Evolutionary conservation across 257 asterid species (phyloP), one percentile per base, ranked within the genome.

Genomic region (Nicotiana sylvestris): DNA sequence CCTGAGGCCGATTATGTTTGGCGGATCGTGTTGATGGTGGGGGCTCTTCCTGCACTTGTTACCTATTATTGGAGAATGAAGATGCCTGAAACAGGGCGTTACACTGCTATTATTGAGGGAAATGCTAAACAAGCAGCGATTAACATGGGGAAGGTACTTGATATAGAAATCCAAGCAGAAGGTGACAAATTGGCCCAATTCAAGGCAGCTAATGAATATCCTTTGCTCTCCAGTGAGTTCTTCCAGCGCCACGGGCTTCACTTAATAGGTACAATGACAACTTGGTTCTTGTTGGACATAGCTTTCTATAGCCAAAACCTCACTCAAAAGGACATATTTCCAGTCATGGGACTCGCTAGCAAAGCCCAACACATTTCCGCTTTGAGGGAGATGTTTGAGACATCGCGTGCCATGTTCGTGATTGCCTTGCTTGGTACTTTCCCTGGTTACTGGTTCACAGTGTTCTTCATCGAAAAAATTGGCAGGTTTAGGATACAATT

Each of bases 31-130:
- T 6, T 91, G 5, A 91, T 91, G 89, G 86, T 91, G 11, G 94
- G 92, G 7, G 92, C 94, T 0, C 55, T 89, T 25, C 94, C 94
- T 0, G 94, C 91, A 0, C 87, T 87, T 25, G 56, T 88, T 0
- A 91, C 94, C 0, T 91, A 89, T 87, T 91, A 91, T 76, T 91
- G 94, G 94, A 88, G 92, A 1, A 87, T 91, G 94, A 91, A 91
- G 82, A 91, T 91, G 94, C 94, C 94, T 1, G 94, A 91, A 82
- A 91, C 94, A 4, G 90, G 91, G 7, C 89, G 94, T 35, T 91
- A 89, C 88, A 91, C 94, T 0, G 92, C 94, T 0, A 72, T 91
- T 0, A 89, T 91, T 0, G 94, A 90, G 13, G 90, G 88, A 39
- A 86, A 91, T 46, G 88, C 88, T 7, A 91, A 89, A 82, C 94